Conservation (phyloP, 2,329 filamentous ascomycete genomes). For the Pyrenophora teres region DNA sequence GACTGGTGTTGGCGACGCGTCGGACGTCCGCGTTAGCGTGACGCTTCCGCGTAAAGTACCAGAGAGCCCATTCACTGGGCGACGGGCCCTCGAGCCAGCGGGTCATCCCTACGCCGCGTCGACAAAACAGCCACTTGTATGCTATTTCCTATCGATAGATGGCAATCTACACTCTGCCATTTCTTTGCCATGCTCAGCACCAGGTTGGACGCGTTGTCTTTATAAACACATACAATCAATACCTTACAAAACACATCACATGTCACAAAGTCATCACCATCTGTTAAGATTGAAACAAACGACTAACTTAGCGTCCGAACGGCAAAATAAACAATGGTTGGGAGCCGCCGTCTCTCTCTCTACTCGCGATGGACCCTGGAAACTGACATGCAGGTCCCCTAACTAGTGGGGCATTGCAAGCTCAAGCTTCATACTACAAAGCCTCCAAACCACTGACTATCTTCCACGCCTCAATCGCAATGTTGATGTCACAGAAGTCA, state of each 20-base stretch:
- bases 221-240: no score
- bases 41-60: constrained; percentile 25
- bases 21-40: constrained; percentile 18
- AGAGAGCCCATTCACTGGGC: constrained; percentile 13
- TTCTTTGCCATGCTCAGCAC: no score
- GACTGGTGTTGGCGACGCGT: constrained; percentile 25
- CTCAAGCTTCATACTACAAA: constrained; percentile 9
- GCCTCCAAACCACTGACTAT: background rate
- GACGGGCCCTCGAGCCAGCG: constrained; percentile 10
- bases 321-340: no score
- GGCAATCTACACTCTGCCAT: no score
- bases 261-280: no score
- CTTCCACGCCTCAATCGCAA: background rate
- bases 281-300: no score
- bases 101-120: background rate
- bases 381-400: constrained; percentile 9
- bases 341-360: background rate
- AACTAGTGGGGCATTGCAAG: constrained; percentile 12
- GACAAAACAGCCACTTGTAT: no score
- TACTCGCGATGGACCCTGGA: constrained; percentile 2
- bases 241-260: no score
- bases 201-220: no score
- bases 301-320: no score
- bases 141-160: no score
- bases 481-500: constrained; percentile 18